Conservation (phyloP, 2,329 filamentous ascomycete species). For the Cercospora sojina region DNA sequence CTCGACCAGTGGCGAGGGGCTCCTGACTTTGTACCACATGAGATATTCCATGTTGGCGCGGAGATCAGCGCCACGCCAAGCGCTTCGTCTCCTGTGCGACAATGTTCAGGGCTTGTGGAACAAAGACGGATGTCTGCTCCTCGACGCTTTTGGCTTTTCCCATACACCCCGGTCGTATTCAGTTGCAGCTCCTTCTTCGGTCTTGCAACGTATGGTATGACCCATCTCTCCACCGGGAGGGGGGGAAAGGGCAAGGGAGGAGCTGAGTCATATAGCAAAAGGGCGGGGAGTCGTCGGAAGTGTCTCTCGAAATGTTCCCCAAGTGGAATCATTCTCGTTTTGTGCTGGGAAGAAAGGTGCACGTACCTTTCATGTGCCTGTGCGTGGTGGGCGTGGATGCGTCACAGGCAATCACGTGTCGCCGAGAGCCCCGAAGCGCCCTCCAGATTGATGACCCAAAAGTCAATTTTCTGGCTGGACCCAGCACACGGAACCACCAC, state of each 20-base stretch:
- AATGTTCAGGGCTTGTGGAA: not conserved
- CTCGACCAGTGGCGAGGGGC: too few species aligned
- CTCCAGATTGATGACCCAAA: not conserved
- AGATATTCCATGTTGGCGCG: too few species aligned
- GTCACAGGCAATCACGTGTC: not conserved
- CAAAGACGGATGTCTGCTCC: not conserved
- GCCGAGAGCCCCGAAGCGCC: not conserved
- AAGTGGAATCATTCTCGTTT: not conserved
- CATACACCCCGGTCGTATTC: not conserved
- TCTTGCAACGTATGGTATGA: not conserved
- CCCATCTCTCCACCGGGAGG: not conserved
- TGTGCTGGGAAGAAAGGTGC: not conserved
- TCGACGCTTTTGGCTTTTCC: not conserved
- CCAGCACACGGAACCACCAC: not conserved
- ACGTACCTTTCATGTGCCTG: not conserved
- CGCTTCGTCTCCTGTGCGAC: too few species aligned
- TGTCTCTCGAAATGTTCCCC: not conserved
- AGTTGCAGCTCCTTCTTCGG: not conserved
- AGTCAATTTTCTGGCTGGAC: slow-evolving; percentile 6
- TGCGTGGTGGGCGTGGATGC: not conserved
- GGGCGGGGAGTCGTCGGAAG: not conserved
- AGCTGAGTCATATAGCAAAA: not conserved
- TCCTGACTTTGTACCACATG: too few species aligned
- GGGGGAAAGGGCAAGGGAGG: not conserved
- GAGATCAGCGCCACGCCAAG: too few species aligned